Percentiles rank a stretch among this genome's conserved stretches.
phyloP scores from a whole-genome alignment of 169 alveolate genomes.

The Besnoitia besnoiti region DNA sequence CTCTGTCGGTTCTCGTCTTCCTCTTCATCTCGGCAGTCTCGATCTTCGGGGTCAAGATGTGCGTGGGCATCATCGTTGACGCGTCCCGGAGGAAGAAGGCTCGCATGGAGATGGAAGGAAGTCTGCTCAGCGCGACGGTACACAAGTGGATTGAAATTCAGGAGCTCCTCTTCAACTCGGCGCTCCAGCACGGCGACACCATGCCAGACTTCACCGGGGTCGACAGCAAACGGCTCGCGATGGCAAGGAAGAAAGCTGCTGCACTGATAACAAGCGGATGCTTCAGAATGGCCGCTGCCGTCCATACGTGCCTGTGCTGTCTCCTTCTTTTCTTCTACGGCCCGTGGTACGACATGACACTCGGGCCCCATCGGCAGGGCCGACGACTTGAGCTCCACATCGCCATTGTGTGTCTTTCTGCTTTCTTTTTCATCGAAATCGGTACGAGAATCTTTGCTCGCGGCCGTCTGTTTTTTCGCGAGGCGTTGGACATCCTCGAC shows the following conservation, averaged over 20 bases:
- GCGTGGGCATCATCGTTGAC: slow-evolving; percentile 66
- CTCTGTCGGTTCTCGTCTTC: background rate
- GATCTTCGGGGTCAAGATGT: slow-evolving; percentile 55
- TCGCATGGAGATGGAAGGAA: slow-evolving; percentile 59
- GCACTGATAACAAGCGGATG: background rate
- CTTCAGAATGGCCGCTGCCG: background rate
- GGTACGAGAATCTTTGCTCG: background rate
- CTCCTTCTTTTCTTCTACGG: slow-evolving; percentile 29
- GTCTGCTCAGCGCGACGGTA: slow-evolving; percentile 62
- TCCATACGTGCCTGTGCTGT: slow-evolving; percentile 5
- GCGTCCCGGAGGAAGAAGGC: slow-evolving; percentile 57
- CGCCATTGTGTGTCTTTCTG: background rate
- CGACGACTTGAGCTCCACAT: background rate
- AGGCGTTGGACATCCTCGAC: background rate
- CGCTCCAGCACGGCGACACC: slow-evolving; percentile 40
- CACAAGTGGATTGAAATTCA: slow-evolving; percentile 69
- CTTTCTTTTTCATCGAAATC: background rate
- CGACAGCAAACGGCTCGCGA: background rate
- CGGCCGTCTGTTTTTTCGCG: slow-evolving; percentile 30
- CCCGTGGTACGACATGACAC: slow-evolving; percentile 7
- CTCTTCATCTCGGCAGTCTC: slow-evolving; percentile 57
- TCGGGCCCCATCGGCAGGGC: background rate
- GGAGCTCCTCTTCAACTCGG: slow-evolving; percentile 14
- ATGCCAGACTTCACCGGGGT: background rate
- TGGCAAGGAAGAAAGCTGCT: background rate